These are phyloP conservation scores for Trypanosoma brucei DNA, from an alignment of 208 protist genomes.

Conservation along the genomic window DNA sequence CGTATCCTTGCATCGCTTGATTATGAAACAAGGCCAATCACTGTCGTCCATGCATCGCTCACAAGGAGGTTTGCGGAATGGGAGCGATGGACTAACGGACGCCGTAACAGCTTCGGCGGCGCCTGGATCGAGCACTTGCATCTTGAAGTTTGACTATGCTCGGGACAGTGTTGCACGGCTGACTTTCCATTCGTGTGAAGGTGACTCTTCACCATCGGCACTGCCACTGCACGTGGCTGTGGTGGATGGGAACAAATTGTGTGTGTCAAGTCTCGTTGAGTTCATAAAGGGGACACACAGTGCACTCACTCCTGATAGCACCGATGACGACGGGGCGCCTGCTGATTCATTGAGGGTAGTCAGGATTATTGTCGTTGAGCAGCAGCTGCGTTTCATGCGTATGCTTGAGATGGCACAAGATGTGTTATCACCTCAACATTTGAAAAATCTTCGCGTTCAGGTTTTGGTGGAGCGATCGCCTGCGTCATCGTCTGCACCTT, in stretches of 20 bases:
- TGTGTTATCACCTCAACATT: conserved; percentile 22
- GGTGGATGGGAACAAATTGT: conserved; percentile 30
- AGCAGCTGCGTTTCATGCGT: conserved; percentile 45
- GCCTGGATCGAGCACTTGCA: not conserved
- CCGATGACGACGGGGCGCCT: not conserved
- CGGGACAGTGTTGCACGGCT: conserved; percentile 9
- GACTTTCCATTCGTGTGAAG: not conserved
- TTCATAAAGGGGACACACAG: conserved; percentile 43
- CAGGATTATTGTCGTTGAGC: conserved; percentile 45
- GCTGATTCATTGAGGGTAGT: conserved; percentile 12
- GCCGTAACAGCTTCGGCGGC: not conserved
- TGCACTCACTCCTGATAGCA: conserved; percentile 1
- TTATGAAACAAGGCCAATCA: no score
- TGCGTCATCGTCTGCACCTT: not conserved
- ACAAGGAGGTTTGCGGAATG: no score
- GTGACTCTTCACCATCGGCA: not conserved
- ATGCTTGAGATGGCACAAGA: conserved; percentile 75
- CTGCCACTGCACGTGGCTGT: conserved; percentile 37
- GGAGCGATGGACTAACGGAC: no score
- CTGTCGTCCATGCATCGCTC: no score
- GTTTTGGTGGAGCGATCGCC: conserved; percentile 49
- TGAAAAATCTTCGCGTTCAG: conserved; percentile 46
- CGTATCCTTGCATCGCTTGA: no score
- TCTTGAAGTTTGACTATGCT: conserved; percentile 10
- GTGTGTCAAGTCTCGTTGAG: conserved; percentile 39